Base-by-base conservation (phyloP, 2,329 filamentous ascomycete genomes). In the Juglanconis oblonga region DNA sequence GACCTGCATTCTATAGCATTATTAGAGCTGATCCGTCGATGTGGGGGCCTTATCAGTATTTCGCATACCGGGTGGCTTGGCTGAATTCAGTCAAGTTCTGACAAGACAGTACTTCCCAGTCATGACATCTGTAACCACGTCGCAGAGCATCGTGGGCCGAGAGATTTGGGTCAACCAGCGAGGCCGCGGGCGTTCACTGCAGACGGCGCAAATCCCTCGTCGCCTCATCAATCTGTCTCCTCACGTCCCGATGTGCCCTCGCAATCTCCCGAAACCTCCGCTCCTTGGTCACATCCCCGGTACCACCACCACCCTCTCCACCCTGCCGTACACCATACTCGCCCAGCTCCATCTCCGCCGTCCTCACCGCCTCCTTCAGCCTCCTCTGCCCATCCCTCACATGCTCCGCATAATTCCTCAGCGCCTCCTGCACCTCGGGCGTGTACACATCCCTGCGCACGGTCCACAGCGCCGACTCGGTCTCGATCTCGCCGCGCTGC, bases 191-290 rank as follows among this genome's bases (percentile, higher is more conserved):
- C n/a, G 14, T n/a, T 63, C 54, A 60, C 11, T 50, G 40, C n/a
- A 62, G 31, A 31, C 61, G 61, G 17, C 42, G n/a, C 52, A 86
- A 63, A 62, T 86, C 82, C 3, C 68, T 72, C 60, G 73, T 74
- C 0, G 82, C 78, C 50, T 85, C 82, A 9, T 77, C 72, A 58
- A 85, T 69, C 66, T 82, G 75, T 61, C 72, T 70, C 33, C 72
- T 75, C 76, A 85, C 80, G 58, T 84, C 80, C 2, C 73, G 68
- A 67, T 81, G 81, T 7, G 79, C 76, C 57, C 76, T 73, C 3
- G 79, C 82, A 76, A 85, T 80, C 67, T 85, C 82, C 57, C 78
- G 75, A 77, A 85, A 78, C 31, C 72, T 74, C 61, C 73, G 76
- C 66, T 81, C 81, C 71, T 81, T 83, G 7, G 68, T 70, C 9